Percentiles rank a stretch among this genome's conserved stretches.
These are phyloP conservation scores for Ogataea corticis DNA, from an alignment of 805 yeast genomes.

Conservation along the genomic window DNA sequence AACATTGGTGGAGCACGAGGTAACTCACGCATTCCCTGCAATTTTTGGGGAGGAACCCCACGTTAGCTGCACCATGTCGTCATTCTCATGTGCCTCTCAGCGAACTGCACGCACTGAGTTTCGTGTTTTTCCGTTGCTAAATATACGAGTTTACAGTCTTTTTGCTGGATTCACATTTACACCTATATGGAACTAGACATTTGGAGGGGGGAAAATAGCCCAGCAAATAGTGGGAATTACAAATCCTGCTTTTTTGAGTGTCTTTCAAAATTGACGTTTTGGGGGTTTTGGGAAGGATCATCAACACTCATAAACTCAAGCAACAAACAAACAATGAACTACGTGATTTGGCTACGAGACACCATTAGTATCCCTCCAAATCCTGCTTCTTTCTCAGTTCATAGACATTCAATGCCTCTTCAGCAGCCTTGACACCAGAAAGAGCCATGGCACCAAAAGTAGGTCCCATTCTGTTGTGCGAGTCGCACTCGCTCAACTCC, in stretches of 20 bases:
- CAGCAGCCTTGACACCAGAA: constrained; percentile 79
- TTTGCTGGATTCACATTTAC: too few relatives aligned
- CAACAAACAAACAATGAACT: constrained; percentile 23
- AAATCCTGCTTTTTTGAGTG: too few relatives aligned
- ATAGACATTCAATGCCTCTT: constrained; percentile 37
- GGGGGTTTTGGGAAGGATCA: neutral
- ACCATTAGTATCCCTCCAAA: constrained; percentile 16
- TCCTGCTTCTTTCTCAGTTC: constrained; percentile 33
- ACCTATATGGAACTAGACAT: too few relatives aligned
- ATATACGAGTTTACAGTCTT: too few relatives aligned
- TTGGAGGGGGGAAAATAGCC: too few relatives aligned
- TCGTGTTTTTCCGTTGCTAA: too few relatives aligned
- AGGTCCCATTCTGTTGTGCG: constrained; percentile 82
- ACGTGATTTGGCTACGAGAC: neutral
- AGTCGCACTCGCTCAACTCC: constrained; percentile 79
- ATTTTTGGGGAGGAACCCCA: too few relatives aligned
- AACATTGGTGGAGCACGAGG: too few relatives aligned
- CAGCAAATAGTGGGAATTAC: neutral
- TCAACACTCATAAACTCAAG: neutral
- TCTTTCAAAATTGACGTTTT: neutral
- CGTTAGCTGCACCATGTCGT: too few relatives aligned
- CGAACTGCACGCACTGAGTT: too few relatives aligned
- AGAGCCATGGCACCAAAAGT: constrained; percentile 82
- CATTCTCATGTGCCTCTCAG: too few relatives aligned
- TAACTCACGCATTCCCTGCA: too few relatives aligned